These are phyloP conservation scores for Pigoraptor vietnamica DNA, from an alignment of 78 protist genomes.

Conservation along the genomic window DNA sequence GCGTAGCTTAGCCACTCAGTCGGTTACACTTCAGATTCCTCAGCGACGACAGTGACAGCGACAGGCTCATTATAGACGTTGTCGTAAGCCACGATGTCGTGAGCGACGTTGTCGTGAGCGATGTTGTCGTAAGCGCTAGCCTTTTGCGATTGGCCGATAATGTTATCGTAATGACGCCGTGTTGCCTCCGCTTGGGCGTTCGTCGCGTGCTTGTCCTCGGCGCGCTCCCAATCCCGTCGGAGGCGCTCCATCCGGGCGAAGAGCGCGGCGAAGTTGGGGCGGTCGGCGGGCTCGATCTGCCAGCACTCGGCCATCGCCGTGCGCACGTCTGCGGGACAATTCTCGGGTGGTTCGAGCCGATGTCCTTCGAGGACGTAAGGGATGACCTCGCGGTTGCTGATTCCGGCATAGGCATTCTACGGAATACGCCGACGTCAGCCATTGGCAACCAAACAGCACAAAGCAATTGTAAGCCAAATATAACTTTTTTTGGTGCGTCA, in stretches of 20 bases:
- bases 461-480: too few relatives aligned
- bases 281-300: not conserved
- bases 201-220: not conserved
- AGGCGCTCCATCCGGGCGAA: not conserved
- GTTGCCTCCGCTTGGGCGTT: not conserved
- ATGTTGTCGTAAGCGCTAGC: not conserved
- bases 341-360: not conserved
- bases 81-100: not conserved
- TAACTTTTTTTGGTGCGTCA: too few relatives aligned
- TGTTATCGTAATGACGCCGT: too few relatives aligned
- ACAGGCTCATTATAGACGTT: not conserved
- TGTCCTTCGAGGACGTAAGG: not conserved
- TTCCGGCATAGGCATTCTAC: not conserved
- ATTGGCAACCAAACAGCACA: not conserved
- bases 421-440: not conserved
- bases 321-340: not conserved
- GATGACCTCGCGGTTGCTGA: not conserved
- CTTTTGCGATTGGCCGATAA: too few relatives aligned
- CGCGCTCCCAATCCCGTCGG: too few relatives aligned
- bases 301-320: not conserved
- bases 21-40: too few relatives aligned
- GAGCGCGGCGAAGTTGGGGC: not conserved
- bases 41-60: too few relatives aligned
- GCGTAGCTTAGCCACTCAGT: too few relatives aligned
- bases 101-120: not conserved